A percentile compares a stretch with the other conserved stretches of the same genome.
Conservation (phyloP, 2,329 filamentous ascomycete species). For the Trichophyton mentagrophytes region DNA sequence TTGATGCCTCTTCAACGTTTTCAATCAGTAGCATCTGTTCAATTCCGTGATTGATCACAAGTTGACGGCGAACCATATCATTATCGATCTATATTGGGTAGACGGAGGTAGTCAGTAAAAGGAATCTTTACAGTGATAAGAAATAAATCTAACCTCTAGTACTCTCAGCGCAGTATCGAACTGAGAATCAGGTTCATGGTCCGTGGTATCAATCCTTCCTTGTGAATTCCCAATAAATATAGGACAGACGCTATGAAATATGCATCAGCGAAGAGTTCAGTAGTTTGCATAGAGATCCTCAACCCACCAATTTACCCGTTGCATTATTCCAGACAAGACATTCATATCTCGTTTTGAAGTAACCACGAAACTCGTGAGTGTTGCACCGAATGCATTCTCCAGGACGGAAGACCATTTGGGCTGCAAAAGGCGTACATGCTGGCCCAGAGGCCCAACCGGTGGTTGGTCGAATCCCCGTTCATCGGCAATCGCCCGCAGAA, state of each 20-base stretch:
- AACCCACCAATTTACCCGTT: conserved; percentile 40
- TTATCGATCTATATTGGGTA: conserved; percentile 52
- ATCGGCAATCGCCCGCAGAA: conserved; percentile 56
- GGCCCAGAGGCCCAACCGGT: conserved; percentile 74
- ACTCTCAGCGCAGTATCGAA: conserved; percentile 70
- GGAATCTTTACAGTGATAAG: background rate
- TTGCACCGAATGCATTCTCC: conserved; percentile 60
- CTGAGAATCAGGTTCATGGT: conserved; percentile 59
- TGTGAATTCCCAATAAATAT: conserved; percentile 52
- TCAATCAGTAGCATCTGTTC: conserved; percentile 75
- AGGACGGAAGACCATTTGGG: conserved; percentile 73
- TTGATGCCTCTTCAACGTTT: conserved; percentile 51
- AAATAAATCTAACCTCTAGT: conserved; percentile 41
- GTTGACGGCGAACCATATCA: conserved; percentile 60
- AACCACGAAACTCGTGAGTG: conserved; percentile 68
- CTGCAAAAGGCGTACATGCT: conserved; percentile 61
- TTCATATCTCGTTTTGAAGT: conserved; percentile 61
- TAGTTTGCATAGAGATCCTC: background rate
- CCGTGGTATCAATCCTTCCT: conserved; percentile 42
- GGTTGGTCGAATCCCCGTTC: conserved; percentile 55
- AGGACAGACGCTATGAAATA: conserved; percentile 34
- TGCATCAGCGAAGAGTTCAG: background rate
- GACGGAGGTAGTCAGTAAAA: background rate
- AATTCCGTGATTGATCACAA: conserved; percentile 70
- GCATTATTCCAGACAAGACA: conserved; percentile 55